Evolutionary conservation across 2,329 filamentous ascomycete genomes (phyloP), one percentile per base, ranked within the genome.

Genomic region (Teratosphaeria pseudoeucalypti): DNA sequence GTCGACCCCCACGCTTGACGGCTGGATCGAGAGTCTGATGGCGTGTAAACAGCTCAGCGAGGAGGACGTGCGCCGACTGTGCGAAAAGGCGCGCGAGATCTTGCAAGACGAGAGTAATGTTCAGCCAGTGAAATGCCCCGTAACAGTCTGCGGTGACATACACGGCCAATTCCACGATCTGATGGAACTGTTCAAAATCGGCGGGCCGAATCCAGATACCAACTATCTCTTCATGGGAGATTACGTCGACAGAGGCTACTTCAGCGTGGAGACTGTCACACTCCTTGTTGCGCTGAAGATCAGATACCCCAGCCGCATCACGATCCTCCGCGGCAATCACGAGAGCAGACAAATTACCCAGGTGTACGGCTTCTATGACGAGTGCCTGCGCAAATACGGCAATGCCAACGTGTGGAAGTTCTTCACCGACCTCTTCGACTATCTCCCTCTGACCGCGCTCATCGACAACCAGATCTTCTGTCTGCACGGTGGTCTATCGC

Each of bases 201-300:
- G 94, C 68, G 94, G 94, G 58, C 91, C 92, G 62, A 96, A 96
- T 74, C 94, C 94, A 66, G 94, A 99, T 77, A 97, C 94, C 73
- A 97, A 97, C 81, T 97, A 97, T 78, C 87, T 97, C 66, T 97
- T 97, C 80, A 97, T 99, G 91, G 92, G 94, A 74, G 94, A 99
- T 77, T 99, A 97, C 73, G 94, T 99, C 71, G 94, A 99, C 76
- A 87, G 94, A 80, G 94, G 94, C 65, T 99, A 96, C 81, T 99
- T 97, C 80, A 96, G 92, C 32, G 91, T 99, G 67, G 94, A 99
- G 82, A 97, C 94, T 6, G 92, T 99, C 67, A 96, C 92, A 19
- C 85, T 99, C 60, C 87, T 99, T 69, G 91, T 97, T 70, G 91
- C 90, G 65, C 86, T 97, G 74, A 99, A 97, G 82, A 96, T 97